Percentiles rank a stretch among this genome's conserved stretches.
phyloP scores from a whole-genome alignment of 2,329 filamentous ascomycete species.

The Fusarium falciforme region DNA sequence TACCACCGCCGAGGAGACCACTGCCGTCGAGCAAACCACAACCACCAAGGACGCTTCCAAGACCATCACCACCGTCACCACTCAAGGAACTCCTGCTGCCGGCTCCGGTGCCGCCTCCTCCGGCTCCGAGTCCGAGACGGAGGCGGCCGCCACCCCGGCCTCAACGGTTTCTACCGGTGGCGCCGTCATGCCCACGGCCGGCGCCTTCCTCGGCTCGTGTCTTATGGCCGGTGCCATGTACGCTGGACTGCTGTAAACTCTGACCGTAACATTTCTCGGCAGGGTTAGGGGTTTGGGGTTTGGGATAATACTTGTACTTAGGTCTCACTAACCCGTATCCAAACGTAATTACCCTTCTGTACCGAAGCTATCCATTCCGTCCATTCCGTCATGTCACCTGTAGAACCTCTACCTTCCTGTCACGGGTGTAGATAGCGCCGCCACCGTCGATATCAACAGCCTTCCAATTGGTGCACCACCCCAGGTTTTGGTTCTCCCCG shows the following conservation, averaged over 20 bases:
- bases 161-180: conserved; percentile 36
- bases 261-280: neutral
- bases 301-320: neutral
- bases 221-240: conserved; percentile 45
- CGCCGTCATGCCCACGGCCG: conserved; percentile 41
- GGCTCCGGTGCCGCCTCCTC: conserved; percentile 24
- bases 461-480: conserved; percentile 11
- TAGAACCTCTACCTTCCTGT: conserved; percentile 17
- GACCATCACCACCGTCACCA: conserved; percentile 22
- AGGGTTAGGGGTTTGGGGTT: neutral
- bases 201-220: conserved; percentile 37
- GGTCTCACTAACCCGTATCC: conserved; percentile 14
- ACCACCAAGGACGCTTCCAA: conserved; percentile 15
- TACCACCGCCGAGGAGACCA: conserved; percentile 4
- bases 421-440: conserved; percentile 23
- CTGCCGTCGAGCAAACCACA: conserved; percentile 3
- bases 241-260: conserved; percentile 42
- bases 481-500: neutral
- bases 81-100: conserved; percentile 14
- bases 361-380: conserved; percentile 13
- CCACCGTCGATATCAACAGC: neutral
- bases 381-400: conserved; percentile 23
- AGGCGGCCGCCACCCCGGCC: conserved; percentile 28
- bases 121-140: conserved; percentile 30
- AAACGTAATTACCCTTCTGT: conserved; percentile 30